These are phyloP conservation scores for Bipolaris zeicola DNA, from an alignment of 2,329 filamentous ascomycete genomes.

Conservation along the genomic window DNA sequence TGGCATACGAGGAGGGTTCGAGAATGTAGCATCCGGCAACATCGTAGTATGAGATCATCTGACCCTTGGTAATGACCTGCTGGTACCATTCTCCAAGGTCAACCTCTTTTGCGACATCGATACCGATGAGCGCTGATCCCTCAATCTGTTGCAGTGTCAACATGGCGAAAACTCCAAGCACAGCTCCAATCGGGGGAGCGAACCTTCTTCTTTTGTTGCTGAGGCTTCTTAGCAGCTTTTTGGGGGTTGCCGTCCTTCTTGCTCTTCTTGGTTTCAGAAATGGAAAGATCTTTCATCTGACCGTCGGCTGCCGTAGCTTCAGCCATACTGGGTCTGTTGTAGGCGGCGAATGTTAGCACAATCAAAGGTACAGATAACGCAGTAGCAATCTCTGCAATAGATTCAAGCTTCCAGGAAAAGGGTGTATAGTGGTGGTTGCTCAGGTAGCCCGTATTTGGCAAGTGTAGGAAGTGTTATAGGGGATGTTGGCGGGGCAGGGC, in stretches of 20 bases:
- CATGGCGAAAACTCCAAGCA: not conserved
- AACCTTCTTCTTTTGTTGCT: conserved; percentile 57
- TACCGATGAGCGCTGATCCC: conserved; percentile 75
- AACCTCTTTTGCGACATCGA: conserved; percentile 81
- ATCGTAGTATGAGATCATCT: conserved; percentile 98
- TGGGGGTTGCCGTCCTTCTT: conserved; percentile 45
- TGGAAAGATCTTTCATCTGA: conserved; percentile 54
- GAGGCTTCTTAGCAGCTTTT: conserved; percentile 50
- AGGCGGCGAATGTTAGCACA: conserved; percentile 12
- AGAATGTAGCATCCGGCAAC: conserved; percentile 72
- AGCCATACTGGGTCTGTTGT: conserved; percentile 34
- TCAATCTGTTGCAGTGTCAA: conserved; percentile 54
- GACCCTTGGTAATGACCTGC: conserved; percentile 94
- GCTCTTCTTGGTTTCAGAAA: conserved; percentile 48
- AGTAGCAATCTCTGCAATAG: not conserved
- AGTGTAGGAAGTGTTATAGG: not conserved
- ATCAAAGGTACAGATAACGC: not conserved
- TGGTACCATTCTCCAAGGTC: conserved; percentile 97
- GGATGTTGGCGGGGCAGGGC: conserved; percentile 38
- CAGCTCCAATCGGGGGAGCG: conserved; percentile 4
- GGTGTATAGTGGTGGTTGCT: too few species aligned
- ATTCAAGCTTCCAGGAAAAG: not conserved
- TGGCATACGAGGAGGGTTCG: conserved; percentile 70
- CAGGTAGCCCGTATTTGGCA: not conserved
- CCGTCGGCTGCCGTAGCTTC: conserved; percentile 43